Percentiles rank a stretch among this genome's conserved stretches.
Conservation (phyloP, 495 filamentous ascomycete species). For the Penicillium dipodomyicola region DNA sequence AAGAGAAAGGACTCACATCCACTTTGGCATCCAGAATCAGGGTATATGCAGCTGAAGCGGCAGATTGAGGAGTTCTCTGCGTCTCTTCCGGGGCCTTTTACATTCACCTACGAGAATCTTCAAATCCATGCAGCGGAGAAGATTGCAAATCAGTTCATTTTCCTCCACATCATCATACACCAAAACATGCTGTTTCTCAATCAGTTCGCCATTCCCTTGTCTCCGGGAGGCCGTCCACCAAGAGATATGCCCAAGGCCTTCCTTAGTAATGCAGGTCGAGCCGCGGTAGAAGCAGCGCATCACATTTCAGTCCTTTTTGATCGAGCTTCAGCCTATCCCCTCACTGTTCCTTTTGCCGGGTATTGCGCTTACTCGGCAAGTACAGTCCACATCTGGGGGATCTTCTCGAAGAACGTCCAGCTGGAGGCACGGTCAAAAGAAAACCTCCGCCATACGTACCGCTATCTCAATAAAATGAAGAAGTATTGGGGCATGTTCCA, state of each 20-base stretch:
- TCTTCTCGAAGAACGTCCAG: slow-evolving; percentile 76
- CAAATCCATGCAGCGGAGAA: slow-evolving; percentile 78
- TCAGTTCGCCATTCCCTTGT: slow-evolving; percentile 76
- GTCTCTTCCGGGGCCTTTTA: slow-evolving; percentile 64
- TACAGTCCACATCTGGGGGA: slow-evolving; percentile 87
- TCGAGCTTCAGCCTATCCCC: slow-evolving; percentile 72
- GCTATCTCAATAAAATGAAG: slow-evolving; percentile 91
- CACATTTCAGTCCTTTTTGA: slow-evolving; percentile 81
- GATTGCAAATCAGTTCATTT: slow-evolving; percentile 90
- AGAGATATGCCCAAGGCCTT: slow-evolving; percentile 79
- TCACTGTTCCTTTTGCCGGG: slow-evolving; percentile 87
- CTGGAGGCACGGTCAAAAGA: slow-evolving; percentile 77
- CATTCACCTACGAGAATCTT: slow-evolving; percentile 79
- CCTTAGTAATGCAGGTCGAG: slow-evolving; percentile 68
- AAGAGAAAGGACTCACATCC: slow-evolving; percentile 73
- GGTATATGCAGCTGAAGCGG: slow-evolving; percentile 65
- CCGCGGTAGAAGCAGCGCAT: slow-evolving; percentile 84
- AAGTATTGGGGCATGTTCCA: slow-evolving; percentile 98
- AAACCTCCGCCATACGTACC: slow-evolving; percentile 84
- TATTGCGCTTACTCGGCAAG: slow-evolving; percentile 93
- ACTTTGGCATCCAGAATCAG: slow-evolving; percentile 79
- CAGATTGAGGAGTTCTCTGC: slow-evolving; percentile 69
- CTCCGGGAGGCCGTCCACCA: slow-evolving; percentile 62
- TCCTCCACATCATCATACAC: slow-evolving; percentile 83
- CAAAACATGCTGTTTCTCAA: slow-evolving; percentile 91